A percentile compares a stretch with the other conserved stretches of the same genome.
phyloP scores from a whole-genome alignment of 2,329 filamentous ascomycete species.

The Knoxdaviesia capensis region DNA sequence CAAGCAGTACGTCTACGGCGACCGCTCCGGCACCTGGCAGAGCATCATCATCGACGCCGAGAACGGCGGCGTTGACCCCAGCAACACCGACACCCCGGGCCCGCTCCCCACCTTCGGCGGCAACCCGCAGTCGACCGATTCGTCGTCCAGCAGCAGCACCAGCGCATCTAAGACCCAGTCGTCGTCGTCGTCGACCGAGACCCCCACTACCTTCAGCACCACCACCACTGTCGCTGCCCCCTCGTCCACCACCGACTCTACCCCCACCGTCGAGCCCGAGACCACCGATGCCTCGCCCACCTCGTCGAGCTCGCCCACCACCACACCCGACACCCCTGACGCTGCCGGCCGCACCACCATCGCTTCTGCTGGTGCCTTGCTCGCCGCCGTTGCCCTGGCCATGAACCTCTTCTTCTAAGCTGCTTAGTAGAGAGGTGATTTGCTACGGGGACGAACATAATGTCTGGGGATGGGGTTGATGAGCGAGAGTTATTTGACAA shows the following conservation, averaged over 20 bases:
- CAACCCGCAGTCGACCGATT: background rate
- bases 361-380: conserved; percentile 2
- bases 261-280: background rate
- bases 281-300: background rate
- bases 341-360: conserved; percentile 2
- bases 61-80: conserved; percentile 1
- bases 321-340: background rate
- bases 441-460: too few relatives aligned
- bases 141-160: conserved; percentile 1
- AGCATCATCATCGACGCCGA: conserved; percentile 18
- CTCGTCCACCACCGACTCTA: conserved; percentile 1
- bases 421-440: too few relatives aligned
- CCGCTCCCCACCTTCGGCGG: background rate
- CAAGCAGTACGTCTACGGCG: conserved; percentile 19
- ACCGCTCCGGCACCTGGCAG: conserved; percentile 18
- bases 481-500: too few relatives aligned
- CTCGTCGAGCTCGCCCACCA: background rate
- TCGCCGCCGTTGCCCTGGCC: conserved; percentile 3
- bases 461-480: too few relatives aligned
- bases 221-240: background rate
- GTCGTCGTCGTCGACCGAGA: conserved; percentile 1
- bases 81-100: background rate
- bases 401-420: too few relatives aligned
- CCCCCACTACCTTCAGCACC: conserved; percentile 2
- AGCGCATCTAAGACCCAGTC: background rate